Evolutionary conservation across 1,284 basidiomycete genomes (phyloP).

Genomic region (Cryptococcus amylolentus): DNA sequence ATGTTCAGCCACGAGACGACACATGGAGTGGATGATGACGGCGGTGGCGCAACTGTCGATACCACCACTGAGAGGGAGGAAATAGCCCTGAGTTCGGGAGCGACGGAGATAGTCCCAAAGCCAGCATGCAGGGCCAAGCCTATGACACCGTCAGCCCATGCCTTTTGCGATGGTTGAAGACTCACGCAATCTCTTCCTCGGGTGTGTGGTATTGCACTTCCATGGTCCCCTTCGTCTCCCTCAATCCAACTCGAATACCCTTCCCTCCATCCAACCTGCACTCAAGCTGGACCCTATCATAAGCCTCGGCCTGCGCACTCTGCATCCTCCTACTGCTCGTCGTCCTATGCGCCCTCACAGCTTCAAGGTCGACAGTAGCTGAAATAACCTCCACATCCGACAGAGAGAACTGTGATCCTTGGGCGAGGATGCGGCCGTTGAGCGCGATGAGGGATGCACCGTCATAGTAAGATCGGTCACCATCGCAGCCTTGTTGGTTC

Average conservation of each 20-base stretch:
- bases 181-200: slow-evolving; percentile 96
- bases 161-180: slow-evolving; percentile 16
- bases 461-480: slow-evolving; percentile 96
- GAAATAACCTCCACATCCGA: slow-evolving; percentile 93
- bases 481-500: slow-evolving; percentile 98
- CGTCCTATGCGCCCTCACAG: slow-evolving; percentile 82
- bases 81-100: slow-evolving; percentile 91
- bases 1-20: slow-evolving; percentile 77
- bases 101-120: slow-evolving; percentile 97
- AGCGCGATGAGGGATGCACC: slow-evolving; percentile 93
- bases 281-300: slow-evolving; percentile 72
- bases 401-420: slow-evolving; percentile 94
- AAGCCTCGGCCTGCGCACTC: slow-evolving; percentile 68
- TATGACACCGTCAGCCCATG: slow-evolving; percentile 40
- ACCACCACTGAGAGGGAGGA: slow-evolving; percentile 93
- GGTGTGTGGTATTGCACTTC: slow-evolving; percentile 77
- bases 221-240: slow-evolving; percentile 56
- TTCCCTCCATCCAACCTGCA: slow-evolving; percentile 61
- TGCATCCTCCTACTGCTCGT: slow-evolving; percentile 83
- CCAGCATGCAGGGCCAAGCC: slow-evolving; percentile 96
- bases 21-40: slow-evolving; percentile 95
- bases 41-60: slow-evolving; percentile 97
- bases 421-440: slow-evolving; percentile 87
- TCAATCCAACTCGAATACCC: slow-evolving; percentile 64
- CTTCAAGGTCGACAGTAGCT: slow-evolving; percentile 92